Base-by-base conservation (phyloP, 2,329 filamentous ascomycete species). In the Ascocoryne sarcoides region DNA sequence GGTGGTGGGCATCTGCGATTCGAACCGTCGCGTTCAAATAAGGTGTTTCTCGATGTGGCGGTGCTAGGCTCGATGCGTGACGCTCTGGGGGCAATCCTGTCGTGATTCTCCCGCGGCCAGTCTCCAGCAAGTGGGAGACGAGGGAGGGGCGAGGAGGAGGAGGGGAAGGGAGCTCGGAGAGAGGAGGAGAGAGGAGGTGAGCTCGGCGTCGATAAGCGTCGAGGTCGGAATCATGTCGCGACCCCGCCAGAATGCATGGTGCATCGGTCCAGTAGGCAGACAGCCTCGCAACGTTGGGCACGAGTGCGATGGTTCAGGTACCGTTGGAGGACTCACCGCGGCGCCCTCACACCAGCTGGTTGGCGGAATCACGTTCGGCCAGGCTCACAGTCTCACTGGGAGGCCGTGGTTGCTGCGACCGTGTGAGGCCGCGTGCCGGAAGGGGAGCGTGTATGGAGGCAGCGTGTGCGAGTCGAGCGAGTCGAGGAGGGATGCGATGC, bases 71-170 rank as follows among this genome's bases (percentile, higher is more conserved):
- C 4, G 44, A 43, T n/a, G n/a, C n/a, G n/a, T n/a, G n/a, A n/a
- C n/a, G n/a, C n/a, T n/a, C n/a, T n/a, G n/a, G 26, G 38, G 44
- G 44, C 29, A 43, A 45, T 46, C 45, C 45, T 42, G 47, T 45
- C 44, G 47, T 34, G 31, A 39, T 47, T 48, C 47, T 51, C 50
- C 43, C 48, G 47, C 41, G 29, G 40, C 43, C 37, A 21, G 45
- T 37, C 40, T 48, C 52, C 52, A 54, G 45, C 44, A 49, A 49
- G 46, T 49, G 50, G 52, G 51, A 55, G 47, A 54, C 50, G 51
- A 54, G 49, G n/a, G 5, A 32, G 5, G 30, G 30, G 30, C 30
- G 39, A 44, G 33, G 28, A 44, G 37, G 32, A 14, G 28, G 15
- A 4, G 31, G 32, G 32, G 26, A 36, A 21, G 33, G 26, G 17